Percentiles rank a stretch among this genome's conserved stretches.
Evolutionary conservation across 2,329 filamentous ascomycete genomes (phyloP).

Genomic region (Stemphylium vesicarium): DNA sequence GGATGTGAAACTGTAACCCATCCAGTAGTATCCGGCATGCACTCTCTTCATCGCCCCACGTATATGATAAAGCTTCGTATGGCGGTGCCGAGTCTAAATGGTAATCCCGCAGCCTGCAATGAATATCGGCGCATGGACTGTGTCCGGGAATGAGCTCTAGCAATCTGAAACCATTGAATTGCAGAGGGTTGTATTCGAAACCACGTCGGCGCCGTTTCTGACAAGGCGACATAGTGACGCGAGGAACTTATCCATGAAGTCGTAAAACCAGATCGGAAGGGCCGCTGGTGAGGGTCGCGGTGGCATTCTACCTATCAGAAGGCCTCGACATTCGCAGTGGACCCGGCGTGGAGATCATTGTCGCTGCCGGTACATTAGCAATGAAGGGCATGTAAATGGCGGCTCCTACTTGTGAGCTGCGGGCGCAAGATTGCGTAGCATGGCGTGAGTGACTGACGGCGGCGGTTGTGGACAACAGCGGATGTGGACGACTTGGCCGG

Average conservation of each 20-base stretch:
- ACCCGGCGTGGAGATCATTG: too few relatives aligned
- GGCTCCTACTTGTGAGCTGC: too few relatives aligned
- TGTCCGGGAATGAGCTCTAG: conserved; percentile 10
- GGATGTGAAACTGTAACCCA: conserved; percentile 5
- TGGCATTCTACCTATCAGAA: too few relatives aligned
- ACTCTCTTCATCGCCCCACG: background rate
- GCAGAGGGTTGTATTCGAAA: conserved; percentile 12
- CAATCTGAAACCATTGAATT: conserved; percentile 10
- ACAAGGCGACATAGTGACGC: conserved; percentile 1
- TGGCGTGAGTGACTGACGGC: too few relatives aligned
- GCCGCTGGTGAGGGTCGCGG: background rate
- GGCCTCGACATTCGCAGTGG: too few relatives aligned
- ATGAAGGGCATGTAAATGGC: too few relatives aligned
- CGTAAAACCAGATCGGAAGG: background rate
- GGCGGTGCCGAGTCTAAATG: conserved; percentile 10
- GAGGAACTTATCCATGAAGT: too few relatives aligned
- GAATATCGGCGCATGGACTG: conserved; percentile 10
- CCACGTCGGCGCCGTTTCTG: conserved; percentile 9
- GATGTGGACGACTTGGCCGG: too few relatives aligned
- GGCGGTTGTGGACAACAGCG: too few relatives aligned
- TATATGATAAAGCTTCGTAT: conserved; percentile 4
- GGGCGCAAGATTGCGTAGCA: too few relatives aligned
- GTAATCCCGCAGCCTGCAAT: conserved; percentile 11
- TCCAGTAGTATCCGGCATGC: conserved; percentile 7
- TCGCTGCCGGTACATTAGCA: too few relatives aligned